Evolutionary conservation across 2,329 filamentous ascomycete species (phyloP).

Genomic region (Ophiostoma sp.): DNA sequence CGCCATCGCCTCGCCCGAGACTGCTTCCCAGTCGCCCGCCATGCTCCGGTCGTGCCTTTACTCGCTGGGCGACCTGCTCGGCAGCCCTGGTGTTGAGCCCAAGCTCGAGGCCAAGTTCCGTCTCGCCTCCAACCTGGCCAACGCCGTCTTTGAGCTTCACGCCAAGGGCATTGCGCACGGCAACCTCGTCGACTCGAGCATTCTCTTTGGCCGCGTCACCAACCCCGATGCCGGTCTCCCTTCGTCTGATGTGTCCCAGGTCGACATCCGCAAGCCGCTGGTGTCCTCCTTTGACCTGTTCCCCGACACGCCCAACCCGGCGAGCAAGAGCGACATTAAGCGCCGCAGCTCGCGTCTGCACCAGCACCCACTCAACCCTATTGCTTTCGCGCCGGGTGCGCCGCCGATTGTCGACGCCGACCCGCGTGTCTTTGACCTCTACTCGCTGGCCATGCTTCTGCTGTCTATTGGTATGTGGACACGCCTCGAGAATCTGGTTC

Average conservation of each 20-base stretch:
- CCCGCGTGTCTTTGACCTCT: conserved; percentile 65
- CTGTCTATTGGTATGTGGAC: conserved; percentile 77
- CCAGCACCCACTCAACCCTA: conserved; percentile 66
- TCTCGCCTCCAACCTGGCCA: conserved; percentile 69
- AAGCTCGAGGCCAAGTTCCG: conserved; percentile 74
- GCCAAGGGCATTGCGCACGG: conserved; percentile 68
- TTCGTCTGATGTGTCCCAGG: conserved; percentile 39
- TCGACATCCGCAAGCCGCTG: conserved; percentile 67
- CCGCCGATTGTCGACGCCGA: conserved; percentile 53
- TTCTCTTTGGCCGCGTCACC: conserved; percentile 61
- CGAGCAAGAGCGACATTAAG: conserved; percentile 33
- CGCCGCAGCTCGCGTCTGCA: conserved; percentile 49
- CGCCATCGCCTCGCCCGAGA: conserved; percentile 43
- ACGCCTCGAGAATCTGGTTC: conserved; percentile 57
- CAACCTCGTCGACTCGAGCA: conserved; percentile 65
- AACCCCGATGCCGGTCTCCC: conserved; percentile 36
- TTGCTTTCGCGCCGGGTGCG: conserved; percentile 44
- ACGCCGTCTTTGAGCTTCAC: conserved; percentile 73
- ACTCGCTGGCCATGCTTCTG: conserved; percentile 71
- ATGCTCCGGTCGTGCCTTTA: conserved; percentile 53
- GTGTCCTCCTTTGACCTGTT: conserved; percentile 77
- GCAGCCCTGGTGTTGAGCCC: conserved; percentile 57
- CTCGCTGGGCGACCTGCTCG: conserved; percentile 56
- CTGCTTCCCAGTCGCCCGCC: conserved; percentile 43
- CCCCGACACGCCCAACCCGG: conserved; percentile 46